These are phyloP conservation scores for Nicotiana noctiflora DNA, from an alignment of 257 asterid species.

Conservation along the genomic window DNA sequence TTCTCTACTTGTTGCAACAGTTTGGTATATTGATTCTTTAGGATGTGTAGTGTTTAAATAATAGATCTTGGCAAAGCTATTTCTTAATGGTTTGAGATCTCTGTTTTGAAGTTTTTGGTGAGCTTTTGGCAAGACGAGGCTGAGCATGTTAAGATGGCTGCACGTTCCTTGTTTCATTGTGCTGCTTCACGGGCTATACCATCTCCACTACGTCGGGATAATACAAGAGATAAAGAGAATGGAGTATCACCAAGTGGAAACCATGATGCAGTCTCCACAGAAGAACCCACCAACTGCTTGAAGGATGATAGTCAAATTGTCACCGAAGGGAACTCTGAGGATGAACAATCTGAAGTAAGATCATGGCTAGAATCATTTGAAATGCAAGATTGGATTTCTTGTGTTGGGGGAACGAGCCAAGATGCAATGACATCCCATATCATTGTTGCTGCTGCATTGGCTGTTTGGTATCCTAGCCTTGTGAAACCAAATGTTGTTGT, in stretches of 20 bases:
- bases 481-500: constrained; percentile 57
- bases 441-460: constrained; percentile 87
- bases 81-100: constrained; percentile 5
- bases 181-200: constrained; percentile 97
- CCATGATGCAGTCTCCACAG: constrained; percentile 18
- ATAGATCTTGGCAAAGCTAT: neutral
- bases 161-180: constrained; percentile 94
- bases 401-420: constrained; percentile 86
- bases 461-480: constrained; percentile 96
- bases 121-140: constrained; percentile 97
- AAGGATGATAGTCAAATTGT: constrained; percentile 25
- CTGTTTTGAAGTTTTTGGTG: constrained; percentile 65
- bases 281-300: constrained; percentile 9
- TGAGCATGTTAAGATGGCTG: constrained; percentile 96
- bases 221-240: constrained; percentile 23
- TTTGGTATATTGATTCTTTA: neutral
- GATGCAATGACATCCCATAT: constrained; percentile 97
- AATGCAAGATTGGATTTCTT: constrained; percentile 84
- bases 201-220: constrained; percentile 42
- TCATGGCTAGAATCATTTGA: constrained; percentile 89
- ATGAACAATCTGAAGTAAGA: constrained; percentile 58
- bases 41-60: neutral
- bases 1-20: constrained; percentile 3
- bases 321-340: constrained; percentile 27
- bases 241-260: constrained; percentile 33